These are phyloP conservation scores for Paramecium biaurelia DNA, from an alignment of 73 alveolate genomes.

Conservation along the genomic window DNA sequence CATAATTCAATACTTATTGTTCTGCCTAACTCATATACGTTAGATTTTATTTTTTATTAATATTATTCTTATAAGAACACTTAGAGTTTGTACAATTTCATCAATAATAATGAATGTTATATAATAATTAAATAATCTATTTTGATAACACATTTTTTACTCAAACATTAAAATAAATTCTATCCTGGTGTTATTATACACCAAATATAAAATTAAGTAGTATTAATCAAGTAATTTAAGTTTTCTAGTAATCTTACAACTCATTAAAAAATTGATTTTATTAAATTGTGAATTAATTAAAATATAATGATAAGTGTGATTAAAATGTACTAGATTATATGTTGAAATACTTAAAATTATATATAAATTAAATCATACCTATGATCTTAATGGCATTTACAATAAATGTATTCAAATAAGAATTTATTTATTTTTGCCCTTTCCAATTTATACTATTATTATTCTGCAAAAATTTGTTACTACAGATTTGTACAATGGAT, in stretches of 20 bases:
- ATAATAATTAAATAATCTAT: not conserved
- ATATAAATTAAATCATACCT: no score
- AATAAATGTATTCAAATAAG: no score
- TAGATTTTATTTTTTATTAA: constrained; percentile 15
- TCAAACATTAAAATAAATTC: not conserved
- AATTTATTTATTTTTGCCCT: no score
- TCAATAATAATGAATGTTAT: not conserved
- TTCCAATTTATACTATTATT: no score
- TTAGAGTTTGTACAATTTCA: not conserved
- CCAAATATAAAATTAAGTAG: not conserved
- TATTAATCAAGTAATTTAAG: not conserved
- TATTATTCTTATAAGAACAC: not conserved
- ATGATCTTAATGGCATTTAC: no score
- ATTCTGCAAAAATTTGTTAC: no score
- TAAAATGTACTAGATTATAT: no score
- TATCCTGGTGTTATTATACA: not conserved
- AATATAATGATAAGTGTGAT: no score
- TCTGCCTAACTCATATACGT: constrained; percentile 38
- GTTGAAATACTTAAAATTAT: no score
- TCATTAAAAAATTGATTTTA: not conserved
- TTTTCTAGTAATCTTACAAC: not conserved
- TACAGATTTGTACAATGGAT: no score
- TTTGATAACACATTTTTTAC: not conserved
- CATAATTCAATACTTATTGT: not conserved
- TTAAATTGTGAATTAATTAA: not conserved